A percentile compares a stretch with the other conserved stretches of the same genome.
These are phyloP conservation scores for Myotisia sp. DNA, from an alignment of 2,329 filamentous ascomycete species.

Conservation along the genomic window DNA sequence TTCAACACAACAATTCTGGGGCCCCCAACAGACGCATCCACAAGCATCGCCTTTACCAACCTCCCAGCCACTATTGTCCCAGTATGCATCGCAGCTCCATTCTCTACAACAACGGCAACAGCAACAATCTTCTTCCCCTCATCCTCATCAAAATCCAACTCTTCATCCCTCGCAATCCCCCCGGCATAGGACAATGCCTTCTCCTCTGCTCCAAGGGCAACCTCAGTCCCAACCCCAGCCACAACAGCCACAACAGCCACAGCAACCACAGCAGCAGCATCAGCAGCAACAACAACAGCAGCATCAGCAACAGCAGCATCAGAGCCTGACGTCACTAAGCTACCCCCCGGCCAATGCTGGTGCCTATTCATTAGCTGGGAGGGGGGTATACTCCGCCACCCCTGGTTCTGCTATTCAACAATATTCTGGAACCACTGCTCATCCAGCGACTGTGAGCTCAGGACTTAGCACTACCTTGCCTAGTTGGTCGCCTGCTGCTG, in stretches of 20 bases:
- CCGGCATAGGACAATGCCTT: constrained; percentile 24
- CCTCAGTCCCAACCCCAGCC: constrained; percentile 22
- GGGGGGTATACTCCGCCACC: constrained; percentile 26
- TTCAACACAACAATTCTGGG: constrained; percentile 47
- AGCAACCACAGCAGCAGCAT: constrained; percentile 17
- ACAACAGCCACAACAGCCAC: constrained; percentile 18
- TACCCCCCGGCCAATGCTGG: constrained; percentile 22
- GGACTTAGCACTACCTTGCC: constrained; percentile 26
- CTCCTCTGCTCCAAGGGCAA: constrained; percentile 22
- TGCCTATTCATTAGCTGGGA: constrained; percentile 20
- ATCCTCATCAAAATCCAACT: constrained; percentile 21
- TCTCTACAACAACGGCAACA: constrained; percentile 27
- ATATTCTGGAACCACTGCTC: not conserved
- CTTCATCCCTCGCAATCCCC: constrained; percentile 30
- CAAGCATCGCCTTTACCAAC: no score
- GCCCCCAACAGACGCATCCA: constrained; percentile 40
- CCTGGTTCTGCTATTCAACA: constrained; percentile 17
- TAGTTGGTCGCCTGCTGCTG: constrained; percentile 24
- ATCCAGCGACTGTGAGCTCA: constrained; percentile 10
- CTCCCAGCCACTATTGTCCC: no score
- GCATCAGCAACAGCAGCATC: constrained; percentile 18
- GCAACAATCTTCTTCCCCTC: constrained; percentile 26
- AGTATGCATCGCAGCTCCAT: constrained; percentile 17
- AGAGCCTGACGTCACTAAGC: constrained; percentile 24
- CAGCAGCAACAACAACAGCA: constrained; percentile 21